Percentiles rank a stretch among this genome's conserved stretches.
Conservation (phyloP, 1,284 basidiomycete genomes). For the Earliella scabrosa region DNA sequence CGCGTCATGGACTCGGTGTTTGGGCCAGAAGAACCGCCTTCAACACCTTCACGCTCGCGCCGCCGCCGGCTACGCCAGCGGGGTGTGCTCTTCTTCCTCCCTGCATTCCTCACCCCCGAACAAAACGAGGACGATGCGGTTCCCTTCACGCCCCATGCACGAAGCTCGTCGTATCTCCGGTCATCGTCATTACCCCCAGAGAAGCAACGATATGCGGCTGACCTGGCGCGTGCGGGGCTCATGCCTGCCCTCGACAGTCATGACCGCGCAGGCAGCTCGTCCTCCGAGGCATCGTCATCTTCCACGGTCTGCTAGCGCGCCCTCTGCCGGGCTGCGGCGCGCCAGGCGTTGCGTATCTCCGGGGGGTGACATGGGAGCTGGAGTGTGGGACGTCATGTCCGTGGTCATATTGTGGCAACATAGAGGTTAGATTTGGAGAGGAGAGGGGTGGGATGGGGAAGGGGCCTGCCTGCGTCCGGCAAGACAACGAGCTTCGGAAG, state of each 20-base stretch:
- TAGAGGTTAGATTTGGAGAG: slow-evolving; percentile 3
- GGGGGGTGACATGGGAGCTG: not conserved
- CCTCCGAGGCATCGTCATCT: slow-evolving; percentile 22
- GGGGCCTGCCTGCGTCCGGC: not conserved
- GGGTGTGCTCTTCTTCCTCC: slow-evolving; percentile 80
- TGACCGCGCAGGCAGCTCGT: slow-evolving; percentile 19
- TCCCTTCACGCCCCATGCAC: slow-evolving; percentile 33
- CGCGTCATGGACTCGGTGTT: slow-evolving; percentile 54
- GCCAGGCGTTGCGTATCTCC: slow-evolving; percentile 10
- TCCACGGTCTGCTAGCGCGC: slow-evolving; percentile 18
- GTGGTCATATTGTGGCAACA: not conserved
- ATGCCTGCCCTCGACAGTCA: slow-evolving; percentile 15
- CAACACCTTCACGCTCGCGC: slow-evolving; percentile 46
- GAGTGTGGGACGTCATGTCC: not conserved
- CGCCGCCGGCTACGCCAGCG: slow-evolving; percentile 54
- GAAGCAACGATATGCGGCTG: slow-evolving; percentile 38
- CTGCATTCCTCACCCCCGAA: slow-evolving; percentile 71
- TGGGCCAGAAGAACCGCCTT: slow-evolving; percentile 36
- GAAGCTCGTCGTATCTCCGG: slow-evolving; percentile 31
- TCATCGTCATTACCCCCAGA: slow-evolving; percentile 37
- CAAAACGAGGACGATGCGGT: slow-evolving; percentile 45
- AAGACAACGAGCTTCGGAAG: not conserved
- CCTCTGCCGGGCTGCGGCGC: slow-evolving; percentile 5
- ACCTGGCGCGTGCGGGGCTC: slow-evolving; percentile 28
- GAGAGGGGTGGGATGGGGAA: not conserved